Evolutionary conservation across 345 rosid genomes (phyloP).

Genomic region (Orychophragmus violaceus): DNA sequence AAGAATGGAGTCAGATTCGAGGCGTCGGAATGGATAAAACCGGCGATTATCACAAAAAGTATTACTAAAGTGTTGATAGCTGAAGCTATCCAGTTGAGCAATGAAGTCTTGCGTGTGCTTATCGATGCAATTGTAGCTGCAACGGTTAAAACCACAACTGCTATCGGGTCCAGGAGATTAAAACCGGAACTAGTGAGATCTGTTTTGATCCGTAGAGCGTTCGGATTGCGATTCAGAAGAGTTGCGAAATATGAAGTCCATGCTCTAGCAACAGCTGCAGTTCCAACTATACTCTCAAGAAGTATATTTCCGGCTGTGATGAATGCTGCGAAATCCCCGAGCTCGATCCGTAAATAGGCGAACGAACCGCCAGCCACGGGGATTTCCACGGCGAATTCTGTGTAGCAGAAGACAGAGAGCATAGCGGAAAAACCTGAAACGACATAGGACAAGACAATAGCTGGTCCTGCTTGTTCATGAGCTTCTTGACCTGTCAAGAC

Average conservation of each 20-base stretch:
- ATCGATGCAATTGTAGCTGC: constrained; percentile 40
- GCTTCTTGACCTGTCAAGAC: constrained; percentile 65
- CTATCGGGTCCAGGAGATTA: constrained; percentile 55
- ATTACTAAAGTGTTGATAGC: constrained; percentile 41
- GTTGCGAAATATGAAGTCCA: constrained; percentile 89
- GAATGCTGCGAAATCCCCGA: constrained; percentile 72
- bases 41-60: constrained; percentile 45
- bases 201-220: constrained; percentile 43
- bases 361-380: constrained; percentile 87
- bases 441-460: constrained; percentile 43
- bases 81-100: constrained; percentile 52
- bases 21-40: constrained; percentile 40
- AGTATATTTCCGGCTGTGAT: constrained; percentile 83
- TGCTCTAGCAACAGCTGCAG: constrained; percentile 74
- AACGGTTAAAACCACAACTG: constrained; percentile 32
- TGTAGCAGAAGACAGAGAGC: constrained; percentile 95
- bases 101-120: constrained; percentile 52
- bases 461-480: constrained; percentile 43
- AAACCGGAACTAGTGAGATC: constrained; percentile 29
- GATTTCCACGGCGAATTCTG: constrained; percentile 93
- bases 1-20: constrained; percentile 35
- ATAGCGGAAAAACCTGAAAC: constrained; percentile 56
- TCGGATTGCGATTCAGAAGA: constrained; percentile 50
- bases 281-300: constrained; percentile 60
- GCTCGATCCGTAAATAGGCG: constrained; percentile 65